Base-by-base conservation (phyloP, 2,329 filamentous ascomycete genomes). In the Trichoderma sp. region DNA sequence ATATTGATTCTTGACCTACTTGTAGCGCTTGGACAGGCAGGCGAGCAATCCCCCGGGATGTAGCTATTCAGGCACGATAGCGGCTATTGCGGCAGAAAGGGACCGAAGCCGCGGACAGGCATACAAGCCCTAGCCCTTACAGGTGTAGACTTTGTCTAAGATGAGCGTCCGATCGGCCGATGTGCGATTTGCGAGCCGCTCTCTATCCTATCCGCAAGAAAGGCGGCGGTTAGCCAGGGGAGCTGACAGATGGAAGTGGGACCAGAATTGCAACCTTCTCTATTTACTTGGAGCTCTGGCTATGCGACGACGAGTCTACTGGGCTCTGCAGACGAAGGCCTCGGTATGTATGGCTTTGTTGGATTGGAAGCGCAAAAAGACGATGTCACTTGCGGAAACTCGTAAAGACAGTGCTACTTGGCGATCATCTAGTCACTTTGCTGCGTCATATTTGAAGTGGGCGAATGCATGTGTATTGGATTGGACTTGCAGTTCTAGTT, bases 171-270 rank as follows among this genome's bases (percentile, higher is more conserved):
- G 60, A 64, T 64, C 60, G 34, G 51, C 32, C 60, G 49, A 55
- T 64, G n/a, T 64, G 26, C 60, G 32, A 55, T 54, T 55, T 43
- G 34, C 32, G 32, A 55, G 52, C n/a, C 32, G 60, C 51, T 54
- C 10, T 52, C 56, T 30, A 55, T 54, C 49, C 32, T 43, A 43
- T 49, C 46, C 18, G 24, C 34, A 26, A 28, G 14, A 24, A n/a
- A n/a, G 39, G 39, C 21, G 21, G 37, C 26, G 24, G 34, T 46
- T 59, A 59, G 34, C 14, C 10, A 49, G n/a, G 39, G 37, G 8
- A 43, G 34, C 37, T 39, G 37, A 30, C 34, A 30, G 37, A 4
- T n/a, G 34, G 24, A n/a, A 43, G 56, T 59, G 56, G 56, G 24
- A 43, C 37, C 34, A 11, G 24, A 26, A 60, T 21, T 49, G n/a